Conservation (phyloP, 192 early-diverging fungal species). For the Pilobolus umbonatus region DNA sequence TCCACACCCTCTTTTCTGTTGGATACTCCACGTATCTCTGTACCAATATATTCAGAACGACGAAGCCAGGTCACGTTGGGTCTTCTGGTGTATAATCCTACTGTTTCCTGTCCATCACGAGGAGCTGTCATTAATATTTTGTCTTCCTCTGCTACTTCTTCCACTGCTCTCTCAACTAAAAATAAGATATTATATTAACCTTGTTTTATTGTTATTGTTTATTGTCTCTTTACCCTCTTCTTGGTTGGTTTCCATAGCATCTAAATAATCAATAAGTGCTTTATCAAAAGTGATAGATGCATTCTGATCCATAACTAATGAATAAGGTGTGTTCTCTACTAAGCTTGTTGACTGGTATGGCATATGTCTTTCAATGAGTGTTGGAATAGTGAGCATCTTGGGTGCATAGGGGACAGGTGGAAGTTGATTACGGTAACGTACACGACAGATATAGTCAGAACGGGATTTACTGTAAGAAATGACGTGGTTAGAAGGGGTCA, state of each 20-base stretch:
- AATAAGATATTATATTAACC: not conserved
- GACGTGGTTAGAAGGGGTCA: too few relatives aligned
- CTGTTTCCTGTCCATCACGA: conserved; percentile 10
- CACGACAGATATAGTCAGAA: conserved; percentile 35
- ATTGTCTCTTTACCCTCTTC: conserved; percentile 23
- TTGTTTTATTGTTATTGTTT: conserved; percentile 1
- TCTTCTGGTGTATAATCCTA: conserved; percentile 21
- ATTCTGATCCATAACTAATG: conserved; percentile 40
- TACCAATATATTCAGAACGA: conserved; percentile 51
- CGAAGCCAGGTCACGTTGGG: conserved; percentile 48
- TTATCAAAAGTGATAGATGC: conserved; percentile 42
- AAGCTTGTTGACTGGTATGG: conserved; percentile 42
- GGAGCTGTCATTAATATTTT: conserved; percentile 25
- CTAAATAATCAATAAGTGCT: conserved; percentile 41
- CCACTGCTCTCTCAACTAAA: conserved; percentile 1
- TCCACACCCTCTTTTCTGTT: conserved; percentile 25
- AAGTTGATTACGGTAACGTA: conserved; percentile 47
- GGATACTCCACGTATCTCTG: conserved; percentile 38
- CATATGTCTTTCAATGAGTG: conserved; percentile 39
- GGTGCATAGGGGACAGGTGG: conserved; percentile 45
- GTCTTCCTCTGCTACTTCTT: conserved; percentile 27
- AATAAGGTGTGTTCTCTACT: conserved; percentile 39
- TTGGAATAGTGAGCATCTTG: conserved; percentile 40
- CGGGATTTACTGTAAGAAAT: conserved; percentile 10
- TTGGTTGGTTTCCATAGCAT: conserved; percentile 30